Percentiles rank a stretch among this genome's conserved stretches.
Conservation (phyloP, 768 basidiomycete genomes). For the Suillus luteus region DNA sequence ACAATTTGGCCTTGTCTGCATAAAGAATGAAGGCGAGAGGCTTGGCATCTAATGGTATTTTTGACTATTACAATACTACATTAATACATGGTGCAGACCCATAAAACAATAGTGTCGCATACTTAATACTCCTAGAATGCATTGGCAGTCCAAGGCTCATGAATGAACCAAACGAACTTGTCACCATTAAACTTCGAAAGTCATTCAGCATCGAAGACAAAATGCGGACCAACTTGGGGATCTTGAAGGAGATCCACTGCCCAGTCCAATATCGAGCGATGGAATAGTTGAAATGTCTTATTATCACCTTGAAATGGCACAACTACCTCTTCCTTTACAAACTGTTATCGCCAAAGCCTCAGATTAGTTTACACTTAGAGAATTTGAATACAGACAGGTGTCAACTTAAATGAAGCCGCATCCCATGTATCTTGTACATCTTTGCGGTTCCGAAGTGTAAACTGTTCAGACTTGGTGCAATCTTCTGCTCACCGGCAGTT, state of each 20-base stretch:
- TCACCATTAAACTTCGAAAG: constrained; percentile 31
- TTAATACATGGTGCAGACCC: no score
- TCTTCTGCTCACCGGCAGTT: constrained; percentile 81
- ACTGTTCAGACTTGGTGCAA: no score
- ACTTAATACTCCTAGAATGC: constrained; percentile 41
- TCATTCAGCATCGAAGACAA: constrained; percentile 35
- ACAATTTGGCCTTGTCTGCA: constrained; percentile 42
- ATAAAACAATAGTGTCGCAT: constrained; percentile 1
- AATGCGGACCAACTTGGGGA: constrained; percentile 22
- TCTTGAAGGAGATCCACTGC: constrained; percentile 31
- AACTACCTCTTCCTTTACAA: constrained; percentile 18
- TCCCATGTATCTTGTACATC: no score
- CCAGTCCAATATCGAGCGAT: constrained; percentile 31
- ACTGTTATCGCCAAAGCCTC: constrained; percentile 11
- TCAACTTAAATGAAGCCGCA: constrained; percentile 11
- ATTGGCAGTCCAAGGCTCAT: constrained; percentile 42
- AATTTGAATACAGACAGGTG: constrained; percentile 15
- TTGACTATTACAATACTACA: not conserved
- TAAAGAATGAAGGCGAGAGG: constrained; percentile 38
- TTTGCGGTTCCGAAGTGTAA: no score
- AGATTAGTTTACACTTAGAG: not conserved
- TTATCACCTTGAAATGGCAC: constrained; percentile 18
- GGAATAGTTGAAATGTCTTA: constrained; percentile 24
- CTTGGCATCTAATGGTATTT: constrained; percentile 18
- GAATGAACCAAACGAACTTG: constrained; percentile 29